phyloP scores from a whole-genome alignment of 2,329 filamentous ascomycete genomes.

The Talaromyces rugulosus region DNA sequence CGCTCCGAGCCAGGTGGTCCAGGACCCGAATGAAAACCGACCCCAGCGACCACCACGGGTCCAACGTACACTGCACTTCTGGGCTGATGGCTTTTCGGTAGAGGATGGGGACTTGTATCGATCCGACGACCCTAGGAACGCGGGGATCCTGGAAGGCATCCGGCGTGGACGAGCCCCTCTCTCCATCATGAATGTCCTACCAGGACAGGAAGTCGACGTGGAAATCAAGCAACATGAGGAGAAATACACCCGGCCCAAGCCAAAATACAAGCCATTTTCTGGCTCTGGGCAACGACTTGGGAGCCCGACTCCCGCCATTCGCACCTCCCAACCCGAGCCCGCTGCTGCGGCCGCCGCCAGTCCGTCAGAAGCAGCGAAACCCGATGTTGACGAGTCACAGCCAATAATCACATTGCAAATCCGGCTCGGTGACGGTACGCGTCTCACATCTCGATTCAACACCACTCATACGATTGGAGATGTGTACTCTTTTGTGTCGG shows the following conservation, averaged over 20 bases:
- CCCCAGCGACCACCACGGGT: constrained; percentile 47
- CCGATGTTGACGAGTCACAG: constrained; percentile 53
- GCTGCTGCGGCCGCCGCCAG: constrained; percentile 19
- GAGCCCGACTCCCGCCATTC: constrained; percentile 57
- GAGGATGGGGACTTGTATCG: constrained; percentile 62
- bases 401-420: constrained; percentile 59
- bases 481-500: constrained; percentile 58
- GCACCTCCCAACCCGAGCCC: constrained; percentile 30
- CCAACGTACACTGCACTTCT: constrained; percentile 58
- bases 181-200: constrained; percentile 59
- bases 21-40: constrained; percentile 44
- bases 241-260: constrained; percentile 60
- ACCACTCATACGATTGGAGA: constrained; percentile 62
- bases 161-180: constrained; percentile 60
- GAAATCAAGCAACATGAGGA: constrained; percentile 61
- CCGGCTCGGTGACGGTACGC: constrained; percentile 59
- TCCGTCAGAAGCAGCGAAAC: constrained; percentile 29
- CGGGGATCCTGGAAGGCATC: constrained; percentile 59
- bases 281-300: constrained; percentile 59
- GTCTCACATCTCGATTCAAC: constrained; percentile 60
- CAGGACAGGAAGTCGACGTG: constrained; percentile 61
- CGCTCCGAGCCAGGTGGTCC: constrained; percentile 54
- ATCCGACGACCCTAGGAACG: constrained; percentile 60
- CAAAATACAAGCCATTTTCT: constrained; percentile 60
- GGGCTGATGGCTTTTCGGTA: constrained; percentile 63